Percentiles rank a stretch among this genome's conserved stretches.
These are phyloP conservation scores for Metschnikowia similis DNA, from an alignment of 805 yeast genomes.

Conservation along the genomic window DNA sequence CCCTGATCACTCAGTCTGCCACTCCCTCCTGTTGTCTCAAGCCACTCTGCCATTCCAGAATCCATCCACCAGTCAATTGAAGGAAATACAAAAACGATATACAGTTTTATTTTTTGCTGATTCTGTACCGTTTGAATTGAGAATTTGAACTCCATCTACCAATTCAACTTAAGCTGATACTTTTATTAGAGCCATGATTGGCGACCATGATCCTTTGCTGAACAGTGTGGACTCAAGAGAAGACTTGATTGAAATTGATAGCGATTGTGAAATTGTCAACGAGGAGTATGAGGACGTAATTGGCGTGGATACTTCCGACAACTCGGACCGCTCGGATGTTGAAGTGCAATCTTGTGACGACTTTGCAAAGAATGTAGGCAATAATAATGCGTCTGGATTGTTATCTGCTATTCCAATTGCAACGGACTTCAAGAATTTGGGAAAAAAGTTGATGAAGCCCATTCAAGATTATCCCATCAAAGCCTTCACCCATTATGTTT, in stretches of 20 bases:
- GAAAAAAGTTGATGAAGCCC: slow-evolving; percentile 33
- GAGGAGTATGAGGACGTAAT: slow-evolving; percentile 10
- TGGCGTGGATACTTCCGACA: slow-evolving; percentile 18
- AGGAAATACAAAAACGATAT: background rate
- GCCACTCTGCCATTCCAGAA: background rate
- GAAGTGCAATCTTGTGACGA: background rate
- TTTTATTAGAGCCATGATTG: background rate
- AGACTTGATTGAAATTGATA: slow-evolving; percentile 9
- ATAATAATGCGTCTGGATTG: background rate
- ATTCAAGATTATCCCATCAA: slow-evolving; percentile 37
- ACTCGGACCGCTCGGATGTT: slow-evolving; percentile 13
- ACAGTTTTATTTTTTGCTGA: background rate
- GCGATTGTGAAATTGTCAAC: slow-evolving; percentile 5
- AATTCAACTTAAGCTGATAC: background rate
- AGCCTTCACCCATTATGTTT: slow-evolving; percentile 36
- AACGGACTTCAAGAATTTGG: slow-evolving; percentile 24
- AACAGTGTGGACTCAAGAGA: slow-evolving; percentile 1
- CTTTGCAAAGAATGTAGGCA: background rate
- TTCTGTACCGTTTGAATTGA: background rate
- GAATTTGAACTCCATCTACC: background rate
- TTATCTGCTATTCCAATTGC: slow-evolving; percentile 22
- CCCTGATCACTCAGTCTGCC: slow-evolving; percentile 1
- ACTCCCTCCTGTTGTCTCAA: background rate
- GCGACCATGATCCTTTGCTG: slow-evolving; percentile 1
- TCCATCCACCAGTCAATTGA: background rate